These are phyloP conservation scores for Ganoderma resinaceum DNA, from an alignment of 1,284 basidiomycete genomes.

Conservation along the genomic window DNA sequence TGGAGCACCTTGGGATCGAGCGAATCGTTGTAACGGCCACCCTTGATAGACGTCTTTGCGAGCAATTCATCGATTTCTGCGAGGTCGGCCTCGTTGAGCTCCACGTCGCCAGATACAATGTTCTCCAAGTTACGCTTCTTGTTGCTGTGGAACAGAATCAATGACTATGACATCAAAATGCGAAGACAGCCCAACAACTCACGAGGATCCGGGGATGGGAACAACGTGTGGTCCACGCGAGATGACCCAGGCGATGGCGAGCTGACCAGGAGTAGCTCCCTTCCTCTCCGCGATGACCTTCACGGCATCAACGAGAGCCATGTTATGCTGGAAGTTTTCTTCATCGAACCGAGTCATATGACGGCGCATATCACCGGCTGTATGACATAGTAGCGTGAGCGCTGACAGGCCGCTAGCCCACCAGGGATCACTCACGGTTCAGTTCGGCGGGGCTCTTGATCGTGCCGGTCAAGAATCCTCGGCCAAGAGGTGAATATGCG, in stretches of 20 bases:
- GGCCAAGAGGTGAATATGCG: conserved; percentile 65
- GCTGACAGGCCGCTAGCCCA: not conserved
- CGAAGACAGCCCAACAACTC: conserved; percentile 17
- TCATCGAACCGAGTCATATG: conserved; percentile 44
- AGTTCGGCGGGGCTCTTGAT: conserved; percentile 58
- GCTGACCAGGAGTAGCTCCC: conserved; percentile 59
- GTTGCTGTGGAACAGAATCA: conserved; percentile 30
- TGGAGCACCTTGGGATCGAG: conserved; percentile 31
- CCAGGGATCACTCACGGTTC: conserved; percentile 26
- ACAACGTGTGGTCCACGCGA: conserved; percentile 54
- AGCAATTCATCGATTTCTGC: conserved; percentile 44
- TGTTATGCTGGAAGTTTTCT: conserved; percentile 43
- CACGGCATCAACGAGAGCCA: conserved; percentile 58
- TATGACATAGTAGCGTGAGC: not conserved
- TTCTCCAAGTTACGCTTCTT: conserved; percentile 54
- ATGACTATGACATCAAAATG: not conserved
- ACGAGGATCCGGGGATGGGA: conserved; percentile 64
- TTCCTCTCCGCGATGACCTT: conserved; percentile 55
- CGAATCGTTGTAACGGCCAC: conserved; percentile 39
- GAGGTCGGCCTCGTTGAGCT: conserved; percentile 48
- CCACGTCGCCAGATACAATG: conserved; percentile 48
- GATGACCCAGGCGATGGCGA: conserved; percentile 68
- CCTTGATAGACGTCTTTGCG: conserved; percentile 39
- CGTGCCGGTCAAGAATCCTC: conserved; percentile 61
- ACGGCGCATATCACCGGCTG: conserved; percentile 46